A percentile compares a stretch with the other conserved stretches of the same genome.
These are phyloP conservation scores for Cytospora mali DNA, from an alignment of 2,329 filamentous ascomycete species.

Conservation along the genomic window DNA sequence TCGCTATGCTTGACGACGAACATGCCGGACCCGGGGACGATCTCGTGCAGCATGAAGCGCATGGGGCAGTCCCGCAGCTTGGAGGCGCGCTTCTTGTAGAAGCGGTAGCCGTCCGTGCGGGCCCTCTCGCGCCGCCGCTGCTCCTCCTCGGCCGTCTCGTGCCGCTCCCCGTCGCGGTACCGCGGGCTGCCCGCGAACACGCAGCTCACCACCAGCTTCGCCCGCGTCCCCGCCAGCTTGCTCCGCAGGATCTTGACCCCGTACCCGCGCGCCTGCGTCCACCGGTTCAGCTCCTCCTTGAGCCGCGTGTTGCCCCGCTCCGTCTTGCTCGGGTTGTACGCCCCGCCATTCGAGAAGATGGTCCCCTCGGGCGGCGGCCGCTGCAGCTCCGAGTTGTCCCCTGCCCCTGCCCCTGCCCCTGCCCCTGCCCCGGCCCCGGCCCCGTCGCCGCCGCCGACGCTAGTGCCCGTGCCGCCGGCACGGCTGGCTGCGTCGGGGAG, in stretches of 20 bases:
- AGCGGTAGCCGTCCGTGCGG: slow-evolving; percentile 9
- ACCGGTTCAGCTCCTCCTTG: slow-evolving; percentile 25
- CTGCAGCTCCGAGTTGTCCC: slow-evolving; percentile 9
- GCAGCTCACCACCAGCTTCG: slow-evolving; percentile 29
- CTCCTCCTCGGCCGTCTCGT: slow-evolving; percentile 12
- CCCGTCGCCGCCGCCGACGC: neutral
- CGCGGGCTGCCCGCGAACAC: slow-evolving; percentile 12
- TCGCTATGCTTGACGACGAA: slow-evolving; percentile 22
- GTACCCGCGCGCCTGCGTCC: slow-evolving; percentile 27
- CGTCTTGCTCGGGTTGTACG: slow-evolving; percentile 15
- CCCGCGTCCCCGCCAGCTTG: slow-evolving; percentile 22
- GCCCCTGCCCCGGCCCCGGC: too few relatives aligned
- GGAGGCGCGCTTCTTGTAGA: slow-evolving; percentile 23
- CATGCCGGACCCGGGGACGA: slow-evolving; percentile 21
- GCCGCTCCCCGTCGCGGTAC: slow-evolving; percentile 4
- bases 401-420: neutral
- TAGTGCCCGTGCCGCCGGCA: neutral
- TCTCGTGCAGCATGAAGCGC: slow-evolving; percentile 24
- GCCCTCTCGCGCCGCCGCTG: slow-evolving; percentile 12
- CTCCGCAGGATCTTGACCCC: slow-evolving; percentile 25
- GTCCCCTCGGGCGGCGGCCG: slow-evolving; percentile 26
- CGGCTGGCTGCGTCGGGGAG: slow-evolving; percentile 8
- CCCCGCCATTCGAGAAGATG: slow-evolving; percentile 25
- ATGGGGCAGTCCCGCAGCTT: slow-evolving; percentile 24
- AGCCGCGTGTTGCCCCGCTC: slow-evolving; percentile 12